Percentiles rank a stretch among this genome's conserved stretches.
phyloP scores from a whole-genome alignment of 441 rosid species.

The Codiaeum variegatum region DNA sequence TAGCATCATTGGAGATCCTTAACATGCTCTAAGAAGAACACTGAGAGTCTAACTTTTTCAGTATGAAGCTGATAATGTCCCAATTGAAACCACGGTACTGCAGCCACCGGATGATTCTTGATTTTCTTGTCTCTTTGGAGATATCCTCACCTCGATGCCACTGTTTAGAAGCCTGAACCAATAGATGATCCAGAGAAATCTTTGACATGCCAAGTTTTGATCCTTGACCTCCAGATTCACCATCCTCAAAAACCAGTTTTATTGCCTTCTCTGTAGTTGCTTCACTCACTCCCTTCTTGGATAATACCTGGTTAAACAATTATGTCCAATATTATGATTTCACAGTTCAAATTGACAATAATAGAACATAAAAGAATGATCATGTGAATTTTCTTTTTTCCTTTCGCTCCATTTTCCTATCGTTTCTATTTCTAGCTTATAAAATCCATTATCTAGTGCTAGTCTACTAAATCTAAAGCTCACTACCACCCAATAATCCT shows the following conservation, averaged over 20 bases:
- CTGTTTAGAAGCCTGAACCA: constrained; percentile 71
- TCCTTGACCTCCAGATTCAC: constrained; percentile 41
- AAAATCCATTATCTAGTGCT: constrained; percentile 8
- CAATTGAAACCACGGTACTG: constrained; percentile 88
- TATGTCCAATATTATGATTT: constrained; percentile 8
- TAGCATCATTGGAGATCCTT: constrained; percentile 14
- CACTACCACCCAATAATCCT: not conserved
- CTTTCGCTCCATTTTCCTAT: not conserved
- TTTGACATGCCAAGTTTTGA: constrained; percentile 56
- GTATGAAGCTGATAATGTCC: constrained; percentile 50
- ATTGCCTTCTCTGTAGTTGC: constrained; percentile 59
- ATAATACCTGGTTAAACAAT: constrained; percentile 55
- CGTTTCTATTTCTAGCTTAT: not conserved
- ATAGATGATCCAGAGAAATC: constrained; percentile 59
- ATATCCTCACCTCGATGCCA: constrained; percentile 64
- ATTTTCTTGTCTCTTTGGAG: constrained; percentile 58
- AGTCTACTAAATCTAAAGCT: not conserved
- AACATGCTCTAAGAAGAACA: constrained; percentile 29
- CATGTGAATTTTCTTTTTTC: not conserved
- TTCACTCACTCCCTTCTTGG: constrained; percentile 55
- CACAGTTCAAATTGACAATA: not conserved
- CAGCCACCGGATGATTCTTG: constrained; percentile 84
- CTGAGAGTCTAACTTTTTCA: constrained; percentile 60
- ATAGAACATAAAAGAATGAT: not conserved
- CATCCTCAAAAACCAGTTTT: constrained; percentile 60